phyloP scores from a whole-genome alignment of 345 rosid species.

The Eucalyptus fibrosa region DNA sequence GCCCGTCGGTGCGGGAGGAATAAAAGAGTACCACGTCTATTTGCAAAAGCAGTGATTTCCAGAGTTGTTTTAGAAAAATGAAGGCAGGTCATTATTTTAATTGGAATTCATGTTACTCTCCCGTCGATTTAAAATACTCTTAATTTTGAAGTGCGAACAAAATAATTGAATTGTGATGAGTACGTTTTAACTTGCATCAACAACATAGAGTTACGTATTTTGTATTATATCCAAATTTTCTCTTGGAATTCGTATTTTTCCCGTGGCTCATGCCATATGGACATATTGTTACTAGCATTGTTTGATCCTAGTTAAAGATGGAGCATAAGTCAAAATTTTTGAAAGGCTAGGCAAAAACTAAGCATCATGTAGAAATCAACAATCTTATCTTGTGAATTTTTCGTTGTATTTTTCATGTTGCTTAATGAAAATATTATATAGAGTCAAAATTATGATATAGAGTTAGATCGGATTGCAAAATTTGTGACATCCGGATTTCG shows the following conservation, averaged over 20 bases:
- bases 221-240: neutral
- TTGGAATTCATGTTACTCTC: neutral
- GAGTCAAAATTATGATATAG: neutral
- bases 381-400: neutral
- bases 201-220: neutral
- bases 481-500: no score
- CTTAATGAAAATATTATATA: neutral
- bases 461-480: neutral
- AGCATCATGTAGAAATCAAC: neutral
- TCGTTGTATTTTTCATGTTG: rapidly evolving
- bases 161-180: neutral
- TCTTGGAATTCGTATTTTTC: neutral
- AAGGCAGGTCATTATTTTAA: no score
- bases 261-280: neutral
- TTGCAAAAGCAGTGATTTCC: neutral
- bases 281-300: neutral
- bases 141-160: neutral
- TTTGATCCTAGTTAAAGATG: neutral
- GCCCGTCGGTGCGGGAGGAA: no score
- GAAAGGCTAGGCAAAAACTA: neutral
- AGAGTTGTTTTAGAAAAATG: neutral
- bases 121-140: neutral
- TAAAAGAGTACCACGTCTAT: neutral
- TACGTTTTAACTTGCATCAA: neutral
- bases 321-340: neutral